phyloP scores from a whole-genome alignment of 2,329 filamentous ascomycete genomes.

The Macroventuria anomochaeta region DNA sequence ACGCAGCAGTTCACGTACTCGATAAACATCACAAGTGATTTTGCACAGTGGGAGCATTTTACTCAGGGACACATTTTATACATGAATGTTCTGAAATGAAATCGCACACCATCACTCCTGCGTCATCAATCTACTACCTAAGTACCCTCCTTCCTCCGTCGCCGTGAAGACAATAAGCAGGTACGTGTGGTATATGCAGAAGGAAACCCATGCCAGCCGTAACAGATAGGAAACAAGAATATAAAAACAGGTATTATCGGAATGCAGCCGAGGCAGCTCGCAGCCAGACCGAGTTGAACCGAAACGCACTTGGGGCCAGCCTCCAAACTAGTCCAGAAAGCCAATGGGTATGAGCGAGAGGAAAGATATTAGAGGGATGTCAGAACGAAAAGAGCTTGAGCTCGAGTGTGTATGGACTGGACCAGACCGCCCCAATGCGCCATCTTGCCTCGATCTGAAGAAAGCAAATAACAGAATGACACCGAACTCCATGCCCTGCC shows the following conservation, averaged over 20 bases:
- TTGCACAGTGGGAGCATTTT: not conserved
- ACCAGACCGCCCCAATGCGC: slow-evolving; percentile 46
- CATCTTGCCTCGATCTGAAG: slow-evolving; percentile 39
- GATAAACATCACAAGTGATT: not conserved
- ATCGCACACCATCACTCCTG: slow-evolving; percentile 22
- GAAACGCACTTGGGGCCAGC: slow-evolving; percentile 48
- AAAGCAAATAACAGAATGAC: slow-evolving; percentile 23
- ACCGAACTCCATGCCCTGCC: slow-evolving; percentile 45
- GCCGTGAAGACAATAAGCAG: slow-evolving; percentile 35
- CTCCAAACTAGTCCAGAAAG: slow-evolving; percentile 44
- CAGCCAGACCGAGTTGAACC: slow-evolving; percentile 35
- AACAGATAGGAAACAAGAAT: slow-evolving; percentile 25
- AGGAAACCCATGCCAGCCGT: slow-evolving; percentile 29
- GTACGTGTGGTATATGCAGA: slow-evolving; percentile 49
- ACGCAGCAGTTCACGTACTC: not conserved
- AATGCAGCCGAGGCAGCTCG: slow-evolving; percentile 28
- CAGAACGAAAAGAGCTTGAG: slow-evolving; percentile 41
- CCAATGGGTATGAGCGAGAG: slow-evolving; percentile 47
- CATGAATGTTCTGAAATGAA: slow-evolving; percentile 31
- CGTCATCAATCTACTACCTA: slow-evolving; percentile 31
- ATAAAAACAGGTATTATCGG: slow-evolving; percentile 37
- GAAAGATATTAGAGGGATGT: slow-evolving; percentile 47
- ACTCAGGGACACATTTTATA: slow-evolving; percentile 27
- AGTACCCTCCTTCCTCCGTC: slow-evolving; percentile 25
- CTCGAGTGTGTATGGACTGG: slow-evolving; percentile 44